These are phyloP conservation scores for Eucalyptus urophylla DNA, from an alignment of 345 rosid genomes.

Conservation along the genomic window DNA sequence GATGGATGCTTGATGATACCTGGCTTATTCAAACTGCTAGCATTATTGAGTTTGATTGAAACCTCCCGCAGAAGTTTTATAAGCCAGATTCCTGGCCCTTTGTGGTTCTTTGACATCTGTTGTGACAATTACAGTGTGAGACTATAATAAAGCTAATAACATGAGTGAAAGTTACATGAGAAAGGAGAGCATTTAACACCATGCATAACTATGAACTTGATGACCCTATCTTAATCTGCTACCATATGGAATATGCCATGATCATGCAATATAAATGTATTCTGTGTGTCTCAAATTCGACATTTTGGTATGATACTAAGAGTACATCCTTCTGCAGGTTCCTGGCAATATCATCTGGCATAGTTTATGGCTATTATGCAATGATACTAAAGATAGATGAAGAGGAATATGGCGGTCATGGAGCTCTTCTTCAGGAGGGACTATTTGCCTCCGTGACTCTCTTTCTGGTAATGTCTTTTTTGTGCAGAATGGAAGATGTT, in stretches of 20 bases:
- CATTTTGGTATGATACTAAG: background rate
- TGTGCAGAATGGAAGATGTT: background rate
- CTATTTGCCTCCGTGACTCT: conserved; percentile 82
- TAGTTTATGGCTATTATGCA: conserved; percentile 72
- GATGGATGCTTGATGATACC: background rate
- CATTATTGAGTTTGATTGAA: background rate
- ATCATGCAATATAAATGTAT: background rate
- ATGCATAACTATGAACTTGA: background rate
- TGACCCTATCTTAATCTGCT: background rate
- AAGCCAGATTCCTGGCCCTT: background rate
- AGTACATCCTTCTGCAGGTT: conserved; percentile 32
- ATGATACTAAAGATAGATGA: conserved; percentile 81
- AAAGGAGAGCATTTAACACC: background rate
- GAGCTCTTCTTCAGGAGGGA: conserved; percentile 91
- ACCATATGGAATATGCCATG: background rate
- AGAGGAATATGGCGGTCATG: conserved; percentile 94
- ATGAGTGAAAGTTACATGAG: background rate
- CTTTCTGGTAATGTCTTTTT: conserved; percentile 48
- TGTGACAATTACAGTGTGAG: background rate
- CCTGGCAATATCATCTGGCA: conserved; percentile 58
- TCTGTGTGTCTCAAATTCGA: background rate
- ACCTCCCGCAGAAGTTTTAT: background rate
- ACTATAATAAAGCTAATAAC: background rate
- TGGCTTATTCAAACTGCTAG: background rate
- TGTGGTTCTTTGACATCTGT: background rate